Evolutionary conservation across 2,329 filamentous ascomycete species (phyloP).

Genomic region (Aureobasidium sp.): DNA sequence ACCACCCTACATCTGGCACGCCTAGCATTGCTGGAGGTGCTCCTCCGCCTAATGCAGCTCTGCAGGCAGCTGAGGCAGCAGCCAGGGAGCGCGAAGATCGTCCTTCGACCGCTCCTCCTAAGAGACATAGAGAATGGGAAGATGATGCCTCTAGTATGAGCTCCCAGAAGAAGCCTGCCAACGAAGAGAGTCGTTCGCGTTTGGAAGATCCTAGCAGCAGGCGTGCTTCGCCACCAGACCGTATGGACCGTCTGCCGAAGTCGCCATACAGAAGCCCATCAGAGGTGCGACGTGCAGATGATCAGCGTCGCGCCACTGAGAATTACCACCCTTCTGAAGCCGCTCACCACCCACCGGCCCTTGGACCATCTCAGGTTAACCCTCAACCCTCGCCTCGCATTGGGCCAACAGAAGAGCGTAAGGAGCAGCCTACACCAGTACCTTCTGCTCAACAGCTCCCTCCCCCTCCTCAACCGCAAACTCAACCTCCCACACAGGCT

Average conservation of each 20-base stretch:
- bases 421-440: slow-evolving; percentile 29
- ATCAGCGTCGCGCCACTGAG: slow-evolving; percentile 64
- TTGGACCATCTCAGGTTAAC: slow-evolving; percentile 41
- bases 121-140: slow-evolving; percentile 90
- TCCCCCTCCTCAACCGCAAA: slow-evolving; percentile 44
- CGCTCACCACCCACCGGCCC: slow-evolving; percentile 71
- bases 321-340: slow-evolving; percentile 89
- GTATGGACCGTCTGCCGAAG: slow-evolving; percentile 37
- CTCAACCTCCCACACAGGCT: slow-evolving; percentile 36
- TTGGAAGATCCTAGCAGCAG: slow-evolving; percentile 79
- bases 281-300: slow-evolving; percentile 54
- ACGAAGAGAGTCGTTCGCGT: slow-evolving; percentile 78
- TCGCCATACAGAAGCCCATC: slow-evolving; percentile 78
- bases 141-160: slow-evolving; percentile 52
- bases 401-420: slow-evolving; percentile 42
- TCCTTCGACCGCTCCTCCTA: slow-evolving; percentile 67
- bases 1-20: slow-evolving; percentile 58
- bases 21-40: slow-evolving; percentile 62
- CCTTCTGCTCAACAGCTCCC: slow-evolving; percentile 43
- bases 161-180: slow-evolving; percentile 74
- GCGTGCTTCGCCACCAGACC: slow-evolving; percentile 45
- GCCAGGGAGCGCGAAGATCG: slow-evolving; percentile 63
- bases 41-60: slow-evolving; percentile 55
- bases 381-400: slow-evolving; percentile 49
- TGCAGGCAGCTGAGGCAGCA: slow-evolving; percentile 61